phyloP scores from a whole-genome alignment of 1,284 basidiomycete genomes.

The Ganoderma meredithae region DNA sequence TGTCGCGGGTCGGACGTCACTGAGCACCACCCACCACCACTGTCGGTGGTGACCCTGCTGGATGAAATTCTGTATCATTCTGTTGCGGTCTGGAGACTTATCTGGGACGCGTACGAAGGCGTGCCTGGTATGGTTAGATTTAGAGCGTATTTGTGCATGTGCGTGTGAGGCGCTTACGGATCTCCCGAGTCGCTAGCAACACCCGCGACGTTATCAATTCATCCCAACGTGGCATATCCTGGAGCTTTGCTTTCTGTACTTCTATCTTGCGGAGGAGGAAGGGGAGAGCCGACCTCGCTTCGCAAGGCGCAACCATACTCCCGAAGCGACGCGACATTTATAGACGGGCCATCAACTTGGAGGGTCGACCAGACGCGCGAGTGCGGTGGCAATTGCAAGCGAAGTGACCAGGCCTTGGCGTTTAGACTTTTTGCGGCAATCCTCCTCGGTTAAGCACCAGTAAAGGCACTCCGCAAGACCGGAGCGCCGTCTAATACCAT shows the following conservation, averaged over 20 bases:
- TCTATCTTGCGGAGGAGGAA: background rate
- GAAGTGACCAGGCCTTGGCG: background rate
- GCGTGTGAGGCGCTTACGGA: background rate
- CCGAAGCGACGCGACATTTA: background rate
- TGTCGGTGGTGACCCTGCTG: background rate
- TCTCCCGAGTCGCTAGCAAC: background rate
- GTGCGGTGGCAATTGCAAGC: background rate
- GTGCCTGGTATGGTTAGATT: background rate
- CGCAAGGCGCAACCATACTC: background rate
- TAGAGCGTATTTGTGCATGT: background rate
- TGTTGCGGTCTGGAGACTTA: background rate
- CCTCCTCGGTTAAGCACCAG: background rate
- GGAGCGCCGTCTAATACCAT: background rate
- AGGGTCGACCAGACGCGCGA: background rate
- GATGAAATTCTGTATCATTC: background rate
- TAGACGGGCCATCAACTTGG: background rate
- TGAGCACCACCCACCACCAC: background rate
- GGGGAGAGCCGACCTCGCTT: background rate
- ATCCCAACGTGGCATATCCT: background rate
- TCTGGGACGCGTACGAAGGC: background rate
- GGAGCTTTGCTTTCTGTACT: background rate
- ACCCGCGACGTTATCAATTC: background rate
- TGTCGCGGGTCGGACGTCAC: too few relatives aligned
- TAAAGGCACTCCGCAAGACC: background rate
- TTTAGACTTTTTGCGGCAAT: constrained; percentile 9